phyloP scores from a whole-genome alignment of 306 rosid genomes.

The Dalbergia cultrata region DNA sequence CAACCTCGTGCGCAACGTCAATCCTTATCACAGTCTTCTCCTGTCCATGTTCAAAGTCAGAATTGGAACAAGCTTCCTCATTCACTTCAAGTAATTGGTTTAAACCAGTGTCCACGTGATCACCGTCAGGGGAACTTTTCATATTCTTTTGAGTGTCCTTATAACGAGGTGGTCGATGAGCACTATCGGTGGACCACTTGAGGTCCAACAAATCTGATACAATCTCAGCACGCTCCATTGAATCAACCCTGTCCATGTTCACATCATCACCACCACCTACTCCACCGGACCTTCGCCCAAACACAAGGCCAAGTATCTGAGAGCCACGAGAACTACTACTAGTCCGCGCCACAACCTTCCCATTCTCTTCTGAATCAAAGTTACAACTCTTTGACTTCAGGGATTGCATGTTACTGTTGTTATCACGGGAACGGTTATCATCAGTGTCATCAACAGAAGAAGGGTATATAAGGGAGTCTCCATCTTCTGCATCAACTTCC shows the following conservation, averaged over 20 bases:
- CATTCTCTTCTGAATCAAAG: constrained; percentile 49
- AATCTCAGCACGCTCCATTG: constrained; percentile 80
- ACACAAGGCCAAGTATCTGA: constrained; percentile 63
- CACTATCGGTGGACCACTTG: constrained; percentile 82
- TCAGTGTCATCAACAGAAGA: constrained; percentile 64
- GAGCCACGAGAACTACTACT: constrained; percentile 54
- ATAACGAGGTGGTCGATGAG: constrained; percentile 17
- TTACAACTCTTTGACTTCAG: constrained; percentile 55
- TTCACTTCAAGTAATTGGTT: constrained; percentile 2
- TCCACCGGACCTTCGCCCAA: constrained; percentile 53
- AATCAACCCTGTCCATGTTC: constrained; percentile 47
- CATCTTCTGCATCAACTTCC: constrained; percentile 58
- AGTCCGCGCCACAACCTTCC: constrained; percentile 47
- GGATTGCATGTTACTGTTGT: constrained; percentile 29
- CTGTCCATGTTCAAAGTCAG: constrained; percentile 19
- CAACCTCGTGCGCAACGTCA: constrained; percentile 37
- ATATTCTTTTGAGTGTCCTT: constrained; percentile 30
- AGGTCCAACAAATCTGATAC: constrained; percentile 87
- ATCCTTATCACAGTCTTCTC: neutral
- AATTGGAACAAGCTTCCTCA: constrained; percentile 37
- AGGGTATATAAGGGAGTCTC: constrained; percentile 47
- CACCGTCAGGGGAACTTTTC: constrained; percentile 47
- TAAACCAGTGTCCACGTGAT: constrained; percentile 28
- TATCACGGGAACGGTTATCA: constrained; percentile 28
- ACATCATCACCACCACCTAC: constrained; percentile 34